Conservation (phyloP, 108 stramenopile species). For the Epithemia pelagica region DNA sequence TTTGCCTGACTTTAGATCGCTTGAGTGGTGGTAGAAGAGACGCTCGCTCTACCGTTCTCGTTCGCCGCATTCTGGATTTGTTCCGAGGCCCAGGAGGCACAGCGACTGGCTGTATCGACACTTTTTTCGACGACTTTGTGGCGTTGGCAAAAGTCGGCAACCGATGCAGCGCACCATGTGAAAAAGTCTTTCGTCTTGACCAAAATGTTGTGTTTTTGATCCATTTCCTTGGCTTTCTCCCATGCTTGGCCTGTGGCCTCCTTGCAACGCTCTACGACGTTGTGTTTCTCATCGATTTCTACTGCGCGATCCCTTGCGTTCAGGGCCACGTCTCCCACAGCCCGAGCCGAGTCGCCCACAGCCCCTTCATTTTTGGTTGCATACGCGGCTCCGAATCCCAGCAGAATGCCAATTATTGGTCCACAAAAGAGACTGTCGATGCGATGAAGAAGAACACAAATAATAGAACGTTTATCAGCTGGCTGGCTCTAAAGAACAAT, state of each 20-base stretch:
- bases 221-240: conserved; percentile 39
- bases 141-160: conserved; percentile 18
- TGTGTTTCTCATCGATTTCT: conserved; percentile 49
- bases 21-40: no score
- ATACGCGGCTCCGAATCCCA: conserved; percentile 35
- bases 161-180: conserved; percentile 4
- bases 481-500: not conserved
- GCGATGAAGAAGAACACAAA: not conserved
- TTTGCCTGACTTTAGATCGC: no score
- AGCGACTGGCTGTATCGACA: conserved; percentile 1
- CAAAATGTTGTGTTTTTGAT: conserved; percentile 50
- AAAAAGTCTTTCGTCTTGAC: conserved; percentile 32
- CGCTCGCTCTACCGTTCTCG: not conserved
- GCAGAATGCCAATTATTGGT: conserved; percentile 28
- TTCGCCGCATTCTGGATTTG: not conserved
- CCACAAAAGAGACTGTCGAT: conserved; percentile 27
- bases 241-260: conserved; percentile 1
- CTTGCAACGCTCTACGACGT: conserved; percentile 39
- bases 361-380: conserved; percentile 32
- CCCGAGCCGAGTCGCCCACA: conserved; percentile 34
- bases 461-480: not conserved
- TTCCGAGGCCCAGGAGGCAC: conserved; percentile 6
- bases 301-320: conserved; percentile 28
- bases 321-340: conserved; percentile 38
- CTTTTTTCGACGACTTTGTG: conserved; percentile 23